phyloP scores from a whole-genome alignment of 331 rosid genomes.

The Malus hybrid region DNA sequence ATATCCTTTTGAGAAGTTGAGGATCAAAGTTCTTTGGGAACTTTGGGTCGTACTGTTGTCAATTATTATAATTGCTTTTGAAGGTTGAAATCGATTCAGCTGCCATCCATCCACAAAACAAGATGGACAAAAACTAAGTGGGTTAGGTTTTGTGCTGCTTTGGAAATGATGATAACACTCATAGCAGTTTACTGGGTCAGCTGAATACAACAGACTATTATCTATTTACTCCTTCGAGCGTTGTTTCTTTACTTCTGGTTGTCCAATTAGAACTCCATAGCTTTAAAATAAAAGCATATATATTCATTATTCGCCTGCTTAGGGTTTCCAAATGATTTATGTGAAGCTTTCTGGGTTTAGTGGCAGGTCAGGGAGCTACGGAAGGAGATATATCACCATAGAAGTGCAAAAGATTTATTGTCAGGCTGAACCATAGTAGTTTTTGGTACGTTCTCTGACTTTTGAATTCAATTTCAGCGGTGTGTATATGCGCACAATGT shows the following conservation, averaged over 20 bases:
- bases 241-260: not conserved
- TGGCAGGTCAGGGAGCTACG: conserved; percentile 57
- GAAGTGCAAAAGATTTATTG: conserved; percentile 19
- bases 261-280: conserved; percentile 7
- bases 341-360: conserved; percentile 39
- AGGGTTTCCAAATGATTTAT: conserved; percentile 36
- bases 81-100: not conserved
- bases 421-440: conserved; percentile 20
- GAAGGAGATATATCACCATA: conserved; percentile 43
- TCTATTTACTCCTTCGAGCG: not conserved
- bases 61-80: not conserved
- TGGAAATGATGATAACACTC: not conserved
- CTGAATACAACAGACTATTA: not conserved
- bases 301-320: not conserved
- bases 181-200: not conserved
- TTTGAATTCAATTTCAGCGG: conserved; percentile 10
- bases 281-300: conserved; percentile 13
- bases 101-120: not conserved
- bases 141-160: not conserved
- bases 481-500: conserved; percentile 3
- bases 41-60: not conserved
- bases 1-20: not conserved
- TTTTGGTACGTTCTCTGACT: conserved; percentile 37
- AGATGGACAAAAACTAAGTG: not conserved
- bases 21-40: not conserved